These are phyloP conservation scores for Cicer yamashitae DNA, from an alignment of 306 rosid species.

Conservation along the genomic window DNA sequence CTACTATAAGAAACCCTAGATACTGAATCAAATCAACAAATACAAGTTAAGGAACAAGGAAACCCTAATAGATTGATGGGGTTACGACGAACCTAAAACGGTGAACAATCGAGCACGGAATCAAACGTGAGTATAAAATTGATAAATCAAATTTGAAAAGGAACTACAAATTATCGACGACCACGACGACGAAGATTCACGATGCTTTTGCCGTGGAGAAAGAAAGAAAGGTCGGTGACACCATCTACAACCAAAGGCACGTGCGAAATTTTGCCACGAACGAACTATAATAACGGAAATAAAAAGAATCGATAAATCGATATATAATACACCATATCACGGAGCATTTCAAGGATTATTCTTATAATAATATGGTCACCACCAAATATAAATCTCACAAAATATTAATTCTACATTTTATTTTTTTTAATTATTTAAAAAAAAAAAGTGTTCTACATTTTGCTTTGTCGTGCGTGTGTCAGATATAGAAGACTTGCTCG, in stretches of 20 bases:
- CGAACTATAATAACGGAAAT: conserved; percentile 40
- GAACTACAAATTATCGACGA: conserved; percentile 17
- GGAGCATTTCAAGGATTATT: no score
- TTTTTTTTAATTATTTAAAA: no score
- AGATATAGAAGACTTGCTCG: no score
- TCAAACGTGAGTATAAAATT: conserved; percentile 17
- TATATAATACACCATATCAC: neutral
- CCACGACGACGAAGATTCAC: conserved; percentile 43
- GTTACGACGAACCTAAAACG: conserved; percentile 43
- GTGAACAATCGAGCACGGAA: conserved; percentile 31
- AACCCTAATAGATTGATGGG: conserved; percentile 48
- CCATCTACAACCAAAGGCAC: conserved; percentile 47
- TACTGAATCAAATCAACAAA: conserved; percentile 33
- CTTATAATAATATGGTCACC: no score
- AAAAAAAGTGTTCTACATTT: no score
- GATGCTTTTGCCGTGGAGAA: conserved; percentile 43
- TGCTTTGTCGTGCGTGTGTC: no score
- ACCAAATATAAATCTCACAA: no score
- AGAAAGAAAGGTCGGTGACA: conserved; percentile 51
- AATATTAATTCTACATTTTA: no score
- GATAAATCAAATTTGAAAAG: neutral
- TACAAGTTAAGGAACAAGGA: neutral
- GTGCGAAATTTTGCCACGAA: conserved; percentile 52
- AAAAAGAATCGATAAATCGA: conserved; percentile 24
- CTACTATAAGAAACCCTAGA: conserved; percentile 23